Percentiles rank a stretch among this genome's conserved stretches.
phyloP scores from a whole-genome alignment of 805 yeast species.

The Sugiyamaella marilandica region DNA sequence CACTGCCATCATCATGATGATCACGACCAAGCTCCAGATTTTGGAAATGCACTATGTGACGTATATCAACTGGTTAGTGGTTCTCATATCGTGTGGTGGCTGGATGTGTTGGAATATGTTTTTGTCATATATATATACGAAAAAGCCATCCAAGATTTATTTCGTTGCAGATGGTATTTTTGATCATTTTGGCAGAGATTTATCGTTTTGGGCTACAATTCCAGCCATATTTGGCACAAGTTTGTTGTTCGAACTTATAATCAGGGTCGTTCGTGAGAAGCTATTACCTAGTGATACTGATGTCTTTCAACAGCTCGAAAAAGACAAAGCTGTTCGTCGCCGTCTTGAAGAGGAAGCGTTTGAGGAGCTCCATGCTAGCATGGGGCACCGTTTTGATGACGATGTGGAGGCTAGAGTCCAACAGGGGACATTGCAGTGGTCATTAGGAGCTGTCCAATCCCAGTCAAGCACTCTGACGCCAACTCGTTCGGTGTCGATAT shows the following conservation, averaged over 20 bases:
- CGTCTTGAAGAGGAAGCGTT: constrained; percentile 69
- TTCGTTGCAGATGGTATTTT: constrained; percentile 67
- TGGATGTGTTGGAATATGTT: constrained; percentile 81
- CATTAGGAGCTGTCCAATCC: not conserved
- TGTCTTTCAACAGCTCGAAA: constrained; percentile 71
- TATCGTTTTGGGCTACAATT: constrained; percentile 82
- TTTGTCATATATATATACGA: constrained; percentile 62
- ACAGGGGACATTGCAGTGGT: not conserved
- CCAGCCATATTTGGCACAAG: constrained; percentile 55
- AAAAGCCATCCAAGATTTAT: constrained; percentile 52
- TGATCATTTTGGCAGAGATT: constrained; percentile 70
- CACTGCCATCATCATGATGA: constrained; percentile 64
- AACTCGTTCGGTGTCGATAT: constrained; percentile 4
- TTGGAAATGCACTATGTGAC: constrained; percentile 72
- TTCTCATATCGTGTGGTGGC: constrained; percentile 71
- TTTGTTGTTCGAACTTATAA: constrained; percentile 58
- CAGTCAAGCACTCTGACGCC: constrained; percentile 1
- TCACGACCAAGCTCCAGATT: constrained; percentile 73
- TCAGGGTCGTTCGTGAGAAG: constrained; percentile 52
- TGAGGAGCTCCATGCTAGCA: constrained; percentile 44
- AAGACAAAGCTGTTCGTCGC: constrained; percentile 58
- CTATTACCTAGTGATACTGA: constrained; percentile 71
- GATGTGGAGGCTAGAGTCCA: constrained; percentile 48
- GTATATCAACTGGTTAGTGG: constrained; percentile 60
- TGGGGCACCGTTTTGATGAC: constrained; percentile 35